Conservation (phyloP, 2,329 filamentous ascomycete genomes). For the Stachybotrys echinatus region DNA sequence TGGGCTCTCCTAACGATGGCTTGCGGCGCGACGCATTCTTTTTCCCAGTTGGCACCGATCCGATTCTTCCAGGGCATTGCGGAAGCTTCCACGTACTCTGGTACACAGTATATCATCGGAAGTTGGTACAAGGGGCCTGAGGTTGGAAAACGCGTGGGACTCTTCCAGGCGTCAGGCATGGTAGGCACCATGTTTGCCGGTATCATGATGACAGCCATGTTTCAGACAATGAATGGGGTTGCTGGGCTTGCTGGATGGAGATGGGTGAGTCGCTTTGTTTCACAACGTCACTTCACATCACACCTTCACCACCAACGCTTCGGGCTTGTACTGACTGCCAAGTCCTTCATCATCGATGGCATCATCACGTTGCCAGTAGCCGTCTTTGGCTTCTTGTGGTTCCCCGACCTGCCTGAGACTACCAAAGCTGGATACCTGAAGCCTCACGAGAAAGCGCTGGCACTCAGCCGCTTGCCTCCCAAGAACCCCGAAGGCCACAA, state of each 20-base stretch:
- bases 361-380: conserved; percentile 16
- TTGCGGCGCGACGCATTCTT: conserved; percentile 22
- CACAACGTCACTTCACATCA: too few relatives aligned
- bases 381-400: conserved; percentile 14
- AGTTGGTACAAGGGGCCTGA: conserved; percentile 52
- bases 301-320: too few relatives aligned
- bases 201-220: conserved; percentile 45
- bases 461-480: conserved; percentile 20
- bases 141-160: conserved; percentile 52
- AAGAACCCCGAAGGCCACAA: conserved; percentile 26
- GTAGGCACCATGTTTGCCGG: conserved; percentile 55
- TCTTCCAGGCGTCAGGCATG: conserved; percentile 53
- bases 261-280: too few relatives aligned
- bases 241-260: conserved; percentile 41
- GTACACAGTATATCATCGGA: conserved; percentile 28
- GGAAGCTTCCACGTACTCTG: conserved; percentile 20
- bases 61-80: conserved; percentile 20
- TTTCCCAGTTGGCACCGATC: conserved; percentile 18
- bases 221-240: conserved; percentile 27
- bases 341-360: conserved; percentile 17
- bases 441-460: conserved; percentile 22
- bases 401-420: conserved; percentile 23
- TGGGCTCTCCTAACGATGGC: conserved; percentile 53
- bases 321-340: too few relatives aligned
- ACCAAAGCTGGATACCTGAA: conserved; percentile 27